phyloP scores from a whole-genome alignment of 345 rosid genomes.

The Diplotaxis tenuifolia region DNA sequence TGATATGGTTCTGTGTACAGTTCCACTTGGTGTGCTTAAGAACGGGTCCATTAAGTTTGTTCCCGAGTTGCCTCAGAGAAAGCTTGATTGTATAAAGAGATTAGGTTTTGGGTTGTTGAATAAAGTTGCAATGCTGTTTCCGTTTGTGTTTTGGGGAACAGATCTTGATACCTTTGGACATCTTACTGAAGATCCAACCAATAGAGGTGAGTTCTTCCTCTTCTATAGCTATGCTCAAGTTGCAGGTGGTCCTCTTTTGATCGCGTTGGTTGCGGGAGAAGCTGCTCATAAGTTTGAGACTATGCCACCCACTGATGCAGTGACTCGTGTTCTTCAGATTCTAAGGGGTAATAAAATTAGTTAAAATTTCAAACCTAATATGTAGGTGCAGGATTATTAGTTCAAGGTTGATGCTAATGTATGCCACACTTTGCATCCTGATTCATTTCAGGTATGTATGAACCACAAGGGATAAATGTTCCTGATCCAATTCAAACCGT shows the following conservation, averaged over 20 bases:
- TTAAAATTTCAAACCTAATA: not conserved
- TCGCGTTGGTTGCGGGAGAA: slow-evolving; percentile 97
- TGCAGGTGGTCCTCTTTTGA: slow-evolving; percentile 87
- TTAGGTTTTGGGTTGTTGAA: slow-evolving; percentile 93
- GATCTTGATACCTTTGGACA: slow-evolving; percentile 97
- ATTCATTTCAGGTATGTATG: slow-evolving; percentile 67
- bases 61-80: slow-evolving; percentile 96
- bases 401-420: not conserved
- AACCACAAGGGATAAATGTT: slow-evolving; percentile 87
- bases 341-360: slow-evolving; percentile 58
- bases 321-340: slow-evolving; percentile 79
- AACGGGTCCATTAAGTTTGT: slow-evolving; percentile 83
- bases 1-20: slow-evolving; percentile 93
- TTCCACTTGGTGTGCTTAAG: slow-evolving; percentile 93
- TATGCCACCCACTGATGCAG: slow-evolving; percentile 92
- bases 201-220: slow-evolving; percentile 87
- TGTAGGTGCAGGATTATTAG: not conserved
- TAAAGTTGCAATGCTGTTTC: slow-evolving; percentile 99
- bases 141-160: slow-evolving; percentile 82
- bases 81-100: slow-evolving; percentile 93
- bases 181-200: slow-evolving; percentile 72
- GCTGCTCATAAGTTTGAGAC: slow-evolving; percentile 96
- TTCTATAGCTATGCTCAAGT: slow-evolving; percentile 94
- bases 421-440: not conserved
- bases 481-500: slow-evolving; percentile 97